Conservation (phyloP, 169 alveolate species). For the Eimeria brunetti region DNA sequence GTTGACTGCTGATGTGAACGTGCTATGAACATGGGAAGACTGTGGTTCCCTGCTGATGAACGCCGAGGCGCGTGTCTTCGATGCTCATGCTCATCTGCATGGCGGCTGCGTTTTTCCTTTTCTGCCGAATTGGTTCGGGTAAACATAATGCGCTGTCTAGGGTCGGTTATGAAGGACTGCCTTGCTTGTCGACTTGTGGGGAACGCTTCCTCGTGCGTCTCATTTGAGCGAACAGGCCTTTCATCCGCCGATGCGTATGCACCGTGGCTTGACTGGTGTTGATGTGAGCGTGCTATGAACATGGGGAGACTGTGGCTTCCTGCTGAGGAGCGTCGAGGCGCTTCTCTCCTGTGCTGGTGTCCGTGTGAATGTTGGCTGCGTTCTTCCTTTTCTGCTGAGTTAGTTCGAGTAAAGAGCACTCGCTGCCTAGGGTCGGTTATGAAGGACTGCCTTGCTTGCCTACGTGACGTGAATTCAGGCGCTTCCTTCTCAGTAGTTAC, state of each 20-base stretch:
- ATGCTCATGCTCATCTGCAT: not conserved
- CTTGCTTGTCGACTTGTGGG: not conserved
- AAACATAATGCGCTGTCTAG: slow-evolving; percentile 27
- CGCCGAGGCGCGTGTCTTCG: slow-evolving; percentile 23
- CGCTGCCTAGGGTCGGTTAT: slow-evolving; percentile 9
- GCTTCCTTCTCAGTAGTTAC: not conserved
- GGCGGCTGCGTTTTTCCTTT: not conserved
- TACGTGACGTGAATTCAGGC: not conserved
- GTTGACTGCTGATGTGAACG: slow-evolving; percentile 15
- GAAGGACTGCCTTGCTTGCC: slow-evolving; percentile 42
- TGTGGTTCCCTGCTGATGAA: slow-evolving; percentile 68
- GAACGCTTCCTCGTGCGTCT: not conserved
- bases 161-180: slow-evolving; percentile 48
- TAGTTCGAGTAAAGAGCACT: not conserved
- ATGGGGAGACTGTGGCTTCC: slow-evolving; percentile 53
- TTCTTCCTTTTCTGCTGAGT: slow-evolving; percentile 20
- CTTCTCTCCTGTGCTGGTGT: not conserved
- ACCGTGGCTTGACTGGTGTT: not conserved
- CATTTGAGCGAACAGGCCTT: not conserved
- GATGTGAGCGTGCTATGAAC: slow-evolving; percentile 24
- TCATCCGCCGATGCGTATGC: not conserved
- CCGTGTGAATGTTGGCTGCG: not conserved
- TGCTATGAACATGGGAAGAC: slow-evolving; percentile 50
- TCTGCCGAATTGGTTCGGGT: slow-evolving; percentile 44
- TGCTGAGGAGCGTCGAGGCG: slow-evolving; percentile 31